Percentiles rank a stretch among this genome's conserved stretches.
phyloP scores from a whole-genome alignment of 306 rosid species.

The Potentilla sterilis region DNA sequence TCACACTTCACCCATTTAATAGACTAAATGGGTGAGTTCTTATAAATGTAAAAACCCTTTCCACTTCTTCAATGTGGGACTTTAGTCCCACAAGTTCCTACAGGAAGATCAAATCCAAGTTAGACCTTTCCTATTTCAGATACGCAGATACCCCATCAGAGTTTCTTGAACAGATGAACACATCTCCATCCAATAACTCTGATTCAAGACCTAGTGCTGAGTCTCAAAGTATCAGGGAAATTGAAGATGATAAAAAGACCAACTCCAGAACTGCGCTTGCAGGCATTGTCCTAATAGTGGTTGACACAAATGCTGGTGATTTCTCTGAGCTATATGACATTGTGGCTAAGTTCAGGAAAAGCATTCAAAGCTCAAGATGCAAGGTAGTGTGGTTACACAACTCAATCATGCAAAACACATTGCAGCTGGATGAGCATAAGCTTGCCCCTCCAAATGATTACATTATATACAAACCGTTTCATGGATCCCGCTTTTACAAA shows the following conservation, averaged over 20 bases:
- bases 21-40: no score
- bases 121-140: conserved; percentile 20
- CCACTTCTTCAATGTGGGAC: no score
- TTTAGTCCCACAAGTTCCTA: no score
- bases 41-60: no score
- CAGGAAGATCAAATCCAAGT: conserved; percentile 28
- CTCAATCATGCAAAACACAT: conserved; percentile 19
- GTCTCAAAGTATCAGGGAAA: background rate
- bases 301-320: conserved; percentile 27
- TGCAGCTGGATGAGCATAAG: conserved; percentile 20
- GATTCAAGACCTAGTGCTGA: conserved; percentile 3
- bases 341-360: conserved; percentile 29
- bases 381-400: conserved; percentile 66
- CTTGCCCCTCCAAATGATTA: conserved; percentile 37
- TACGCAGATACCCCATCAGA: conserved; percentile 18
- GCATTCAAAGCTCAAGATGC: conserved; percentile 29
- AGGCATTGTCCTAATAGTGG: conserved; percentile 27
- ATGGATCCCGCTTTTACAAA: conserved; percentile 47
- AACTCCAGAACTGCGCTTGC: conserved; percentile 5
- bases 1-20: no score
- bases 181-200: conserved; percentile 20
- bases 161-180: conserved; percentile 20
- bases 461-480: conserved; percentile 57
- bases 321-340: conserved; percentile 16
- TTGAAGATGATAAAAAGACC: conserved; percentile 19